These are phyloP conservation scores for Xylaria sp. DNA, from an alignment of 2,329 filamentous ascomycete species.

Conservation along the genomic window DNA sequence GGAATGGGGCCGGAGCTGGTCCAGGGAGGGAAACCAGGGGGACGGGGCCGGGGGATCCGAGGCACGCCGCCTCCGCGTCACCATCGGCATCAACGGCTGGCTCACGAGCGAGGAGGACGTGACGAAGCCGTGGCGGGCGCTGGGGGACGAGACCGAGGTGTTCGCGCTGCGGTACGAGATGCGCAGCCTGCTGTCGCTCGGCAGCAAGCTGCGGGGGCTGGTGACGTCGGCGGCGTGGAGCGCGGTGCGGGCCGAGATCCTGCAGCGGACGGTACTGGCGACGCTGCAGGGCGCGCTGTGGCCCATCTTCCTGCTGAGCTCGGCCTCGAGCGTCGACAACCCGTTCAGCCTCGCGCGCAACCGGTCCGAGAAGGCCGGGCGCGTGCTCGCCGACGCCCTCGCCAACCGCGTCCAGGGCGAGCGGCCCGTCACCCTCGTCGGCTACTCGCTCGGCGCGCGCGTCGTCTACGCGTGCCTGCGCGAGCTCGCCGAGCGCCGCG, in stretches of 20 bases:
- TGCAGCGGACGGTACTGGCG: constrained; percentile 71
- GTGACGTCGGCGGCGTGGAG: constrained; percentile 77
- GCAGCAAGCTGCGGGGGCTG: constrained; percentile 70
- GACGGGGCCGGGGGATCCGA: constrained; percentile 19
- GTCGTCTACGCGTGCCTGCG: constrained; percentile 71
- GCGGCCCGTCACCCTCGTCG: constrained; percentile 66
- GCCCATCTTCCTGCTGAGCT: constrained; percentile 67
- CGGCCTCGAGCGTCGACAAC: constrained; percentile 74
- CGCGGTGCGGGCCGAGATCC: constrained; percentile 72
- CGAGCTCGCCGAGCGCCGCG: constrained; percentile 64
- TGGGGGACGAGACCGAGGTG: constrained; percentile 72
- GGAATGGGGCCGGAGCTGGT: constrained; percentile 41
- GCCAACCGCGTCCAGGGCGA: constrained; percentile 71
- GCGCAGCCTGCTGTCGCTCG: constrained; percentile 74
- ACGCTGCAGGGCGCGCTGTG: constrained; percentile 70
- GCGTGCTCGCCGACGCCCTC: constrained; percentile 69
- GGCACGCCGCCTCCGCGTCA: constrained; percentile 68
- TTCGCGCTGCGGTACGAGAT: constrained; percentile 88
- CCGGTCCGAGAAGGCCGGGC: constrained; percentile 77
- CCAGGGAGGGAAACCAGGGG: constrained; percentile 32
- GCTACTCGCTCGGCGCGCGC: constrained; percentile 68
- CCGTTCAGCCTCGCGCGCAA: constrained; percentile 78
- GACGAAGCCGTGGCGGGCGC: constrained; percentile 75
- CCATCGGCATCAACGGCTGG: constrained; percentile 88
- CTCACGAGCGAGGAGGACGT: constrained; percentile 75